Evolutionary conservation across 352 stramenopile species (phyloP).

Genomic region (Pythium apleroticum): DNA sequence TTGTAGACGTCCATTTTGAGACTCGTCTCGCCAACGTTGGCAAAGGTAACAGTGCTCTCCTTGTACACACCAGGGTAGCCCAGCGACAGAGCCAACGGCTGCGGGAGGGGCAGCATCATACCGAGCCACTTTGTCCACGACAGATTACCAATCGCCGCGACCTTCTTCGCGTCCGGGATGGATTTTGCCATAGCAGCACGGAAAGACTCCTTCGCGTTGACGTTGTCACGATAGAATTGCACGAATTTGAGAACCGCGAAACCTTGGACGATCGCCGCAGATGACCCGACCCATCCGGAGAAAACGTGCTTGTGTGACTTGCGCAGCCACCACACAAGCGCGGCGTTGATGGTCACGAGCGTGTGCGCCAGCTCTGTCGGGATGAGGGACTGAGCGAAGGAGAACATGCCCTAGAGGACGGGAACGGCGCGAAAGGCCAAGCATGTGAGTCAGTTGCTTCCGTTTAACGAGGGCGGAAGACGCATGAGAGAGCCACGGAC

Average conservation of each 20-base stretch:
- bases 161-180: constrained; percentile 30
- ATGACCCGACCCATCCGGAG: constrained; percentile 45
- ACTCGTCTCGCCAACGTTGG: constrained; percentile 56
- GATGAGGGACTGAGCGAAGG: constrained; percentile 55
- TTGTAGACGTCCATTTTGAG: constrained; percentile 81
- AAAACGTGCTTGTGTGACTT: constrained; percentile 43
- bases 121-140: constrained; percentile 51
- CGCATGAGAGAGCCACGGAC: constrained; percentile 5
- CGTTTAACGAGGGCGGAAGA: constrained; percentile 3
- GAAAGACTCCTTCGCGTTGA: constrained; percentile 44
- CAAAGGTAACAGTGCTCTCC: constrained; percentile 56
- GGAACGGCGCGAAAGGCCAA: too few species aligned
- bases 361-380: constrained; percentile 63
- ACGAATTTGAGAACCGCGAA: constrained; percentile 48
- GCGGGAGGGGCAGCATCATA: constrained; percentile 59
- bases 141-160: constrained; percentile 47
- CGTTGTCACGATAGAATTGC: constrained; percentile 39
- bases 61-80: constrained; percentile 51
- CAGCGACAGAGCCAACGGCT: constrained; percentile 46
- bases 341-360: constrained; percentile 44
- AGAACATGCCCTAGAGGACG: constrained; percentile 28
- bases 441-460: background rate
- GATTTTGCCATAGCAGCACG: constrained; percentile 38
- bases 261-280: constrained; percentile 43
- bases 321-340: constrained; percentile 44